Evolutionary conservation across 805 yeast species (phyloP).

Genomic region (Lachancea lanzarotensis): DNA sequence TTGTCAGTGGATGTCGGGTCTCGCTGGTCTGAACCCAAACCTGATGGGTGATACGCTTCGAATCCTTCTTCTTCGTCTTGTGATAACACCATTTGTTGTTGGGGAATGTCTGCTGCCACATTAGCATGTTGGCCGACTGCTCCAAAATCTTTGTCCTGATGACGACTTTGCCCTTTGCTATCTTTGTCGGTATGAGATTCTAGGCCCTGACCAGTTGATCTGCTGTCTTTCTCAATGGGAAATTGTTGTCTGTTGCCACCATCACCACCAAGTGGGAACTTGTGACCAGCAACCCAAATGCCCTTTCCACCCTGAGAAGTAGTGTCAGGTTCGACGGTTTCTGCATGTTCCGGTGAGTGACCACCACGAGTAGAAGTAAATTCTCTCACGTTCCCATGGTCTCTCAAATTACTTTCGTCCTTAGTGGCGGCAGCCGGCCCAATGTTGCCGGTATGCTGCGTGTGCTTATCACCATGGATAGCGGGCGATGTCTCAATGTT

Average conservation of each 20-base stretch:
- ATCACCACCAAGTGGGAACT: not conserved
- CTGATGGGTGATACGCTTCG: slow-evolving; percentile 6
- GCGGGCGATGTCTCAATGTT: no score
- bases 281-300: not conserved
- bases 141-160: not conserved
- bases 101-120: not conserved
- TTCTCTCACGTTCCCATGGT: no score
- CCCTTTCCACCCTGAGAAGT: not conserved
- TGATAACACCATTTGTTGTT: not conserved
- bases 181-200: not conserved
- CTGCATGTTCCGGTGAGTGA: no score
- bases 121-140: not conserved
- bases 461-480: no score
- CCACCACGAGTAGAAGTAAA: no score
- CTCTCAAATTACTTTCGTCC: no score
- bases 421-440: no score
- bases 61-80: slow-evolving; percentile 5
- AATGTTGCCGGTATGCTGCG: no score
- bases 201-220: not conserved
- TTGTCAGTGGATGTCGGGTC: not conserved
- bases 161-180: not conserved
- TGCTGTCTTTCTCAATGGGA: not conserved
- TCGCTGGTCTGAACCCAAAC: not conserved
- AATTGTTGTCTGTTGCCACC: no score
- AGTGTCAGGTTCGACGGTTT: not conserved